A percentile compares a stretch with the other conserved stretches of the same genome.
phyloP scores from a whole-genome alignment of 192 early-diverging fungal species.

The Chytriomyces sp. region DNA sequence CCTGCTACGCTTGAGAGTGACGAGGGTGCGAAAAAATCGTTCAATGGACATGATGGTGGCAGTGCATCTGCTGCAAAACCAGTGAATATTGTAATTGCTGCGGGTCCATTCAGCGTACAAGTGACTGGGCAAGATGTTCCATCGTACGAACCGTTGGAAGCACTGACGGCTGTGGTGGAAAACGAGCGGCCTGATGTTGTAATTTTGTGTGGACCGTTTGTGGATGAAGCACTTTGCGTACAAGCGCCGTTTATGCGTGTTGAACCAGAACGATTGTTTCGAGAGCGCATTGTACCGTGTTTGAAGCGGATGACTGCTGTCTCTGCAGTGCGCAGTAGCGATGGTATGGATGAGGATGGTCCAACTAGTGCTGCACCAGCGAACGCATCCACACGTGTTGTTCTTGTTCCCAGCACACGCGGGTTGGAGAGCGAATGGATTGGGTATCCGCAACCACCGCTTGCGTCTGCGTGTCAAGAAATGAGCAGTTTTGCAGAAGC shows the following conservation, averaged over 20 bases:
- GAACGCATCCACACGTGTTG: conserved; percentile 26
- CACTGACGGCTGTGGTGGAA: conserved; percentile 66
- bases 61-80: conserved; percentile 12
- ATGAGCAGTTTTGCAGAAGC: neutral
- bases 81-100: conserved; percentile 71
- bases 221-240: conserved; percentile 49
- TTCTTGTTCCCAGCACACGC: conserved; percentile 77
- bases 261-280: conserved; percentile 55
- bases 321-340: too few relatives aligned
- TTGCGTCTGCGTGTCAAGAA: conserved; percentile 38
- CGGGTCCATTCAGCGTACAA: conserved; percentile 86
- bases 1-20: neutral
- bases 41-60: neutral
- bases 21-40: too few relatives aligned
- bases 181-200: conserved; percentile 78
- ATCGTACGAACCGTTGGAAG: conserved; percentile 78
- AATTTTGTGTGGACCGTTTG: conserved; percentile 69
- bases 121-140: conserved; percentile 62
- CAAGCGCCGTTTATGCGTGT: conserved; percentile 21
- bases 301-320: conserved; percentile 55
- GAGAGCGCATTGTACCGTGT: conserved; percentile 59
- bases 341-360: too few relatives aligned
- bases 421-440: conserved; percentile 77
- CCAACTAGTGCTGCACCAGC: neutral
- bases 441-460: conserved; percentile 86